Conservation (phyloP, 345 rosid genomes). For the Syzygium grande region DNA sequence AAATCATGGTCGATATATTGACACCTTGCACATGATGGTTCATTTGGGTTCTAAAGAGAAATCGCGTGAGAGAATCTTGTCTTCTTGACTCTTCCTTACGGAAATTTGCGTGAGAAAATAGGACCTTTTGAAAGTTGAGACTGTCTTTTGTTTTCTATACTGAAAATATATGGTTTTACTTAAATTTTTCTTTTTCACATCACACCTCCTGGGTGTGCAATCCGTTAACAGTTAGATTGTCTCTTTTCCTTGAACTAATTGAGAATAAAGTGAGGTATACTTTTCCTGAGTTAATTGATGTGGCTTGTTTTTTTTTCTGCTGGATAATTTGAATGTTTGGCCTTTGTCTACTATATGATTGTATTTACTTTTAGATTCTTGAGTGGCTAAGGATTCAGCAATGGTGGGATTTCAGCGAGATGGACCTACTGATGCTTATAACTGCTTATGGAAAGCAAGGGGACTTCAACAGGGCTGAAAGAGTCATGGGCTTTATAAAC, state of each 20-base stretch:
- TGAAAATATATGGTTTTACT: background rate
- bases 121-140: background rate
- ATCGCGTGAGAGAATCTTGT: background rate
- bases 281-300: background rate
- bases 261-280: background rate
- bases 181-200: background rate
- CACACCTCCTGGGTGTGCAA: background rate
- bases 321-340: background rate
- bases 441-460: constrained; percentile 90
- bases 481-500: constrained; percentile 52
- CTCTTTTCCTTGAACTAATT: background rate
- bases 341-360: background rate
- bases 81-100: background rate
- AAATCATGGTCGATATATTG: background rate
- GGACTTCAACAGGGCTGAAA: constrained; percentile 81
- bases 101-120: background rate
- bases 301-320: background rate
- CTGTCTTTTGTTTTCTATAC: background rate
- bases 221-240: background rate
- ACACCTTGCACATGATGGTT: background rate
- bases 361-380: constrained; percentile 44
- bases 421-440: constrained; percentile 81
- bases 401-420: constrained; percentile 93
- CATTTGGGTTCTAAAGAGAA: background rate
- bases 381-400: constrained; percentile 83